Evolutionary conservation across 805 yeast genomes (phyloP).

Genomic region (Geotrichum ghanense): DNA sequence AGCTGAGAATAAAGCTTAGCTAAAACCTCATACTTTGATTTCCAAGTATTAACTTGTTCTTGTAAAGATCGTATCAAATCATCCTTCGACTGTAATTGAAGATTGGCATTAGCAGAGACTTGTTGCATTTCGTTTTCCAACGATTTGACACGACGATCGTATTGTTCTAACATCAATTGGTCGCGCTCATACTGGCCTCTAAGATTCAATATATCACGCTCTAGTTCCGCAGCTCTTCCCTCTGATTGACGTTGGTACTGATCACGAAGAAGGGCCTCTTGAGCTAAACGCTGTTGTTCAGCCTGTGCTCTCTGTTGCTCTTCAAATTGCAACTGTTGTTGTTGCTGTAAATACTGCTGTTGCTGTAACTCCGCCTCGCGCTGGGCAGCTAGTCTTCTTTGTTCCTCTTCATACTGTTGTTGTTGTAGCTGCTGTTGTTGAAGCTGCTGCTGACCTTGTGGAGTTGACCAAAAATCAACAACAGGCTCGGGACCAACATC

Average conservation of each 20-base stretch:
- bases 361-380: constrained; percentile 52
- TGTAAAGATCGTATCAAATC: constrained; percentile 57
- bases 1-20: constrained; percentile 85
- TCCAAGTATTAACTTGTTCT: constrained; percentile 71
- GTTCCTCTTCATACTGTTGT: constrained; percentile 45
- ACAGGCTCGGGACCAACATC: constrained; percentile 26
- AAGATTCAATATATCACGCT: constrained; percentile 64
- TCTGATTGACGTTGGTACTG: constrained; percentile 66
- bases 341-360: constrained; percentile 56
- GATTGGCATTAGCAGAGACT: constrained; percentile 52
- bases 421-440: constrained; percentile 30
- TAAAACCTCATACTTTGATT: constrained; percentile 74
- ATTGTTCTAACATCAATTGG: constrained; percentile 73
- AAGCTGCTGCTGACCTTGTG: constrained; percentile 16
- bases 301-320: constrained; percentile 64
- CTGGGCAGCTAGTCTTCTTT: constrained; percentile 46
- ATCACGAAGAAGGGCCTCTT: constrained; percentile 54
- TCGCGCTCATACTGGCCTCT: constrained; percentile 79
- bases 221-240: constrained; percentile 69
- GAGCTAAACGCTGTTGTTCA: constrained; percentile 57
- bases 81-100: constrained; percentile 65
- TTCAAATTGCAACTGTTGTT: constrained; percentile 60
- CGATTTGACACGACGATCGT: constrained; percentile 73
- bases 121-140: constrained; percentile 61
- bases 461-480: constrained; percentile 34